Conservation (phyloP, 1,284 basidiomycete genomes). For the Phellopilus nigrolimitatus region DNA sequence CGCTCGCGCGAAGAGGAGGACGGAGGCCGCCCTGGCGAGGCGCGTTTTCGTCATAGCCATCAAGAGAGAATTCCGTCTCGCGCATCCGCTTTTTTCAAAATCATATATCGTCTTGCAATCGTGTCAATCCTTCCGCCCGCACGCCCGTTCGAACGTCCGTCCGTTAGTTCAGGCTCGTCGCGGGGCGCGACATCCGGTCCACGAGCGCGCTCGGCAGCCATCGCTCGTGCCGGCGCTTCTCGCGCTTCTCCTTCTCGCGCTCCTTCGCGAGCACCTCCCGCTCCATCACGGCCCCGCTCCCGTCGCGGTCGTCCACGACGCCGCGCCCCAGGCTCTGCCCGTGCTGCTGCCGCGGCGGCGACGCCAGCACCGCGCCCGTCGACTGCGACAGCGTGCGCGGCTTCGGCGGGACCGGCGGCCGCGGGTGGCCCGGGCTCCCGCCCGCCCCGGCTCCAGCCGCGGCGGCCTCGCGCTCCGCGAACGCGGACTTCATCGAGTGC, state of each 20-base stretch:
- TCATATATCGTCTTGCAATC: neutral
- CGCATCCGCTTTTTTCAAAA: slow-evolving; percentile 9
- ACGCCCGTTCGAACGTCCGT: neutral
- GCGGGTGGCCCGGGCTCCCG: slow-evolving; percentile 1
- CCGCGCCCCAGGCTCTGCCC: neutral
- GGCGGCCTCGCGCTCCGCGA: neutral
- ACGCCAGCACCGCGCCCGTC: neutral
- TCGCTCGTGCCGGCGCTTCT: slow-evolving; percentile 14
- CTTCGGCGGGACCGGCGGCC: slow-evolving; percentile 20
- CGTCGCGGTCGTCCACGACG: slow-evolving; percentile 18
- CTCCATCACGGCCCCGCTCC: slow-evolving; percentile 7
- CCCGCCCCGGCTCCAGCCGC: neutral
- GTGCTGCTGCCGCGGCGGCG: neutral
- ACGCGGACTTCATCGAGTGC: slow-evolving; percentile 5
- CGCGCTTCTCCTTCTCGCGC: slow-evolving; percentile 12
- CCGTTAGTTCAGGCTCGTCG: slow-evolving; percentile 12
- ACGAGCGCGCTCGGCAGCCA: slow-evolving; percentile 11
- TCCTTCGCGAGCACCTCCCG: neutral
- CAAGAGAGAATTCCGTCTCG: neutral
- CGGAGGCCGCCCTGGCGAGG: neutral
- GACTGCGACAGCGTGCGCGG: slow-evolving; percentile 17
- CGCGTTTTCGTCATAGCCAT: neutral
- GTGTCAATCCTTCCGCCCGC: neutral
- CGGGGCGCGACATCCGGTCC: slow-evolving; percentile 10
- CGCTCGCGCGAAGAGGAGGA: neutral